Base-by-base conservation (phyloP, 2,329 filamentous ascomycete genomes). In the Elsinoe arachidis region DNA sequence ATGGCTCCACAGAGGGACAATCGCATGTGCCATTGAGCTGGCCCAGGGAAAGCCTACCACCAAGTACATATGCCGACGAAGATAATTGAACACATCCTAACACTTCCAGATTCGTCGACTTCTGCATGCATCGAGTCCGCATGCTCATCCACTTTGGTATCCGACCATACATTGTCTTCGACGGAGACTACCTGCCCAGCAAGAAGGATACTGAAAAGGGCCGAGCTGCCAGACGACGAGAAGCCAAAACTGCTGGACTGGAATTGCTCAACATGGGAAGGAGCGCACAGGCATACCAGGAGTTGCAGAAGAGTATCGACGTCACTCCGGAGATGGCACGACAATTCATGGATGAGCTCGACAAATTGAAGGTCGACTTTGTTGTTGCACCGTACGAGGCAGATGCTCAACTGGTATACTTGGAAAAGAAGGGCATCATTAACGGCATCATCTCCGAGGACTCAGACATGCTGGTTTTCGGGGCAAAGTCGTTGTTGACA, bases 341-440 rank as follows among this genome's bases (percentile, higher is more conserved):
- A 5, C 80, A 88, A 63, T 75, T 97, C 55, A 99, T 99, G 59
- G 90, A 96, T 63, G 89, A 57, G 69, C 78, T 97, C 65, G 96
- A 95, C 73, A 82, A 83, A 66, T 76, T 85, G 66, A 80, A 83
- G 38, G 80, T 99, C 14, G 81, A 89, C 58, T 97, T 96, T 68
- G 79, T 99, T 57, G 95, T 99, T 15, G 93, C 93, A 0, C 93
- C 93, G 0, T 99, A 96, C 72, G 93, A 99, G 76, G 93, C 93
- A 47, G 93, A 99, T 71, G 86, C 92, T n/a, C 92, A 99, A 71
- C 80, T 99, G 65, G 91, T 90, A 23, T 99, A 97, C 68, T 79
- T 99, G 37, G 93, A 99, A 72, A 84, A 85, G 52, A 82, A 89
- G 59, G 92, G 92, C 1, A 76, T 91, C 53, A 87, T 96, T 64